Conservation (phyloP, 176 grass and related monocot genomes). For the Lolium multiflorum region DNA sequence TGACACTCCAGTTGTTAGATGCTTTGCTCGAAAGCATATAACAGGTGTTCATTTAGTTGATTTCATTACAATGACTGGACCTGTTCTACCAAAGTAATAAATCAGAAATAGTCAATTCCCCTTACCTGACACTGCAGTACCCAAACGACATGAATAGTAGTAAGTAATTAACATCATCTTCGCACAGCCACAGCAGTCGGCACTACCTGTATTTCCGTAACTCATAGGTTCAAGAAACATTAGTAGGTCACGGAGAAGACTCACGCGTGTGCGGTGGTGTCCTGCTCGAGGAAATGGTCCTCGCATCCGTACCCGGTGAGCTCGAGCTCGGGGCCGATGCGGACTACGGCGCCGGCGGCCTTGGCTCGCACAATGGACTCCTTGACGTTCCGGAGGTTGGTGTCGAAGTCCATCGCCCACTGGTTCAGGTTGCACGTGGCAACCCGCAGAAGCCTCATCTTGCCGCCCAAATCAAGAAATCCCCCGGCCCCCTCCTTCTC, state of each 20-base stretch:
- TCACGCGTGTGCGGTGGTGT: slow-evolving; percentile 84
- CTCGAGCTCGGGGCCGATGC: slow-evolving; percentile 91
- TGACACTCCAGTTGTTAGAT: neutral
- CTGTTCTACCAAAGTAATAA: neutral
- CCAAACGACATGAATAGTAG: neutral
- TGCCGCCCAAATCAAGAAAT: slow-evolving; percentile 13
- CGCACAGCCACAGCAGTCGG: neutral
- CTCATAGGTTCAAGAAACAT: neutral
- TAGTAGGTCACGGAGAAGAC: neutral
- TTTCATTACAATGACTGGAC: neutral
- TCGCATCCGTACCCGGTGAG: slow-evolving; percentile 95
- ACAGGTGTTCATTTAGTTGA: neutral
- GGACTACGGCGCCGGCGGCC: slow-evolving; percentile 61
- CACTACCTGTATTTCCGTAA: neutral
- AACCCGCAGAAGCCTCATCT: slow-evolving; percentile 87
- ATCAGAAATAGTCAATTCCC: too few species aligned
- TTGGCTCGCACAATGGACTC: slow-evolving; percentile 82
- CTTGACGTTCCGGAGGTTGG: slow-evolving; percentile 88
- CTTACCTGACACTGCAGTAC: too few species aligned
- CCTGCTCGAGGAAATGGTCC: slow-evolving; percentile 96
- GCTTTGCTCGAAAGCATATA: neutral
- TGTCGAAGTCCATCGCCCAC: slow-evolving; percentile 99
- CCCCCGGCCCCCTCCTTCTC: neutral
- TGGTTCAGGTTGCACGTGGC: slow-evolving; percentile 97
- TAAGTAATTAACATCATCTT: neutral